These are phyloP conservation scores for Brassica napus DNA, from an alignment of 345 rosid genomes.

Conservation along the genomic window Da-Ae NC_063444.1:6515001-6515500, in stretches of 20 bases:
- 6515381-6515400: neutral
- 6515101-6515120: neutral
- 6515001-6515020: constrained; percentile 31
- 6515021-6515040: constrained; percentile 27
- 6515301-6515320: neutral
- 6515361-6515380: neutral
- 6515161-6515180: neutral
- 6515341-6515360: neutral
- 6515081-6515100: neutral
- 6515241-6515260: too few species aligned
- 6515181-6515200: neutral
- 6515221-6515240: too few species aligned
- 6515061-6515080: neutral
- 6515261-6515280: too few species aligned
- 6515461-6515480: neutral
- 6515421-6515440: neutral
- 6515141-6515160: neutral
- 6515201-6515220: neutral
- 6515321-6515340: neutral
- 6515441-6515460: neutral
- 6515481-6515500: neutral
- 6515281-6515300: neutral
- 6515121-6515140: neutral
- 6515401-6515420: neutral
- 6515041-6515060: constrained; percentile 25